phyloP scores from a whole-genome alignment of 2,329 filamentous ascomycete genomes.

The Davidsoniella virescens region DNA sequence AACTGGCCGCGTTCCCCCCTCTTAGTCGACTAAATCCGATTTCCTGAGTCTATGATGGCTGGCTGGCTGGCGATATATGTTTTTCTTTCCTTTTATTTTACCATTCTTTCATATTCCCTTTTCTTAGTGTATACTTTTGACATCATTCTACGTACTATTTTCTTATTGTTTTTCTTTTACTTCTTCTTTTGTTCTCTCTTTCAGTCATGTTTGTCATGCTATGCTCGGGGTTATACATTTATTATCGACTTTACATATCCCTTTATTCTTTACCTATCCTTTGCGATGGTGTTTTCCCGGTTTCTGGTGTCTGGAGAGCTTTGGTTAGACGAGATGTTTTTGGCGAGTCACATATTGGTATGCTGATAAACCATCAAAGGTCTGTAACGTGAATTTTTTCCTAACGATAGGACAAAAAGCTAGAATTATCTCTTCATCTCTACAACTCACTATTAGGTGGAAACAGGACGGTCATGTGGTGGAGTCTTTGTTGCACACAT shows the following conservation, averaged over 20 bases:
- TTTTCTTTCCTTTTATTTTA: too few relatives aligned
- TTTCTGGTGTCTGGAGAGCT: background rate
- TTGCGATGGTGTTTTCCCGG: conserved; percentile 2
- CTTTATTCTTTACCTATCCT: too few relatives aligned
- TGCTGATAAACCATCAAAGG: too few relatives aligned
- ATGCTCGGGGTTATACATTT: background rate
- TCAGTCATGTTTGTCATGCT: conserved; percentile 1
- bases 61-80: background rate
- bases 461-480: background rate
- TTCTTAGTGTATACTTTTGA: conserved; percentile 10
- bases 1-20: background rate
- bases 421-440: too few relatives aligned
- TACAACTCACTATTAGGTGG: too few relatives aligned
- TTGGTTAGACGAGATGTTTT: too few relatives aligned
- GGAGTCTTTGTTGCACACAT: background rate
- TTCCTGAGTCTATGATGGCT: background rate
- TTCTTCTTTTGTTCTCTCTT: background rate
- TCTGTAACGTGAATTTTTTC: too few relatives aligned
- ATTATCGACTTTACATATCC: too few relatives aligned
- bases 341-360: too few relatives aligned
- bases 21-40: background rate
- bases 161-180: background rate
- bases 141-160: background rate
- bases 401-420: too few relatives aligned
- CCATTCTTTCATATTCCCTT: conserved; percentile 13